Conservation (phyloP, 148 eudicot genomes). For the Persicaria maculosa region DNA sequence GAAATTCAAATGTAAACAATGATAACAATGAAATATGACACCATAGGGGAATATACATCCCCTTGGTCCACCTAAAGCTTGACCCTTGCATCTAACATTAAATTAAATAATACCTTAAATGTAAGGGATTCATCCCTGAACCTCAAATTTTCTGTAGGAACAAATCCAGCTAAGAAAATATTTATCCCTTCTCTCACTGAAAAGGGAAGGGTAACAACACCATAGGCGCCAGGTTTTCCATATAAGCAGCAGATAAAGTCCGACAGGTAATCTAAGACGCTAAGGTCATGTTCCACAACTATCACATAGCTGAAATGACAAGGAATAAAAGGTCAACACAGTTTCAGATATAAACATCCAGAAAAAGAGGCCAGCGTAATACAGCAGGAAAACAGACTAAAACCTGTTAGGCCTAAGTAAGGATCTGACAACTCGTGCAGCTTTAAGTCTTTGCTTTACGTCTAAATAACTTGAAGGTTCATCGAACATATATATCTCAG, state of each 20-base stretch:
- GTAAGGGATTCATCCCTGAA: conserved; percentile 96
- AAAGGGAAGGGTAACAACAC: conserved; percentile 96
- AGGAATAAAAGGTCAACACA: conserved; percentile 14
- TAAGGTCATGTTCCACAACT: conserved; percentile 96
- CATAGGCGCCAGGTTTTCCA: conserved; percentile 97
- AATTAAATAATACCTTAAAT: conserved; percentile 52
- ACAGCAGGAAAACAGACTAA: neutral
- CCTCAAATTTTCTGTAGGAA: conserved; percentile 90
- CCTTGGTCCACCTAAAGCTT: neutral
- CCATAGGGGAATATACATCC: neutral
- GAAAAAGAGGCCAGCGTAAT: neutral
- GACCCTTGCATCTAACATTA: neutral
- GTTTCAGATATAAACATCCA: neutral
- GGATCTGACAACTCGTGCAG: conserved; percentile 86
- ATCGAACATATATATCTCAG: conserved; percentile 93
- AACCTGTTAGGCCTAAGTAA: conserved; percentile 86
- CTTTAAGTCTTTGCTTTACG: conserved; percentile 96
- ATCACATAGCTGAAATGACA: conserved; percentile 69
- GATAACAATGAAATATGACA: neutral
- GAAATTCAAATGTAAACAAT: neutral
- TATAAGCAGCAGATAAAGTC: conserved; percentile 96
- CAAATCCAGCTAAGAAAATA: conserved; percentile 90
- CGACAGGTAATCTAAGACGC: conserved; percentile 90
- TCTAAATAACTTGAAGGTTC: conserved; percentile 97
- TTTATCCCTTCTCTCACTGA: conserved; percentile 99